A percentile compares a stretch with the other conserved stretches of the same genome.
Evolutionary conservation across 1,139 yeast species (phyloP).

Genomic region (Nakaseomyces bracarensis): DNA sequence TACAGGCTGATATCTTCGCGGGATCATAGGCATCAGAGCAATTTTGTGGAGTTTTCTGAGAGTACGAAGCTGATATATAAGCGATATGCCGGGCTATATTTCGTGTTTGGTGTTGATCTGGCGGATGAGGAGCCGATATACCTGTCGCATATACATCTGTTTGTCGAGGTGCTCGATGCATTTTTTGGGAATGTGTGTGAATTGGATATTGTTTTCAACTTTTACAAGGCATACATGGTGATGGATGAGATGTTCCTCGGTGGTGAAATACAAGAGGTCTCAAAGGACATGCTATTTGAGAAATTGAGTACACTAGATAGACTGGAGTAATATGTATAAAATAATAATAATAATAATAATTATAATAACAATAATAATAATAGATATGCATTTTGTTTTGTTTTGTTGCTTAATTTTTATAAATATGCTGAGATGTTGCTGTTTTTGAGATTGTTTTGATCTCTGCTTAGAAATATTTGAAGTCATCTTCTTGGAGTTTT

Average conservation of each 20-base stretch:
- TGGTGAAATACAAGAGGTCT: constrained; percentile 72
- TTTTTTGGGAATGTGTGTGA: constrained; percentile 92
- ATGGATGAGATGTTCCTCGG: constrained; percentile 70
- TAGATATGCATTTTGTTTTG: neutral
- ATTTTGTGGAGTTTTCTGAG: constrained; percentile 67
- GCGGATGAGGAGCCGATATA: constrained; percentile 67
- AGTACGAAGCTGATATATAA: constrained; percentile 69
- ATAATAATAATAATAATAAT: too few species aligned
- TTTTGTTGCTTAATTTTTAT: too few species aligned
- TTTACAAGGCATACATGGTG: constrained; percentile 61
- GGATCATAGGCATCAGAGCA: constrained; percentile 76
- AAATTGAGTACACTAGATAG: constrained; percentile 45
- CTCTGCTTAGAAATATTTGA: constrained; percentile 11
- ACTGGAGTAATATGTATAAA: constrained; percentile 34
- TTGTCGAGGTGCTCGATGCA: constrained; percentile 81
- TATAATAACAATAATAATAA: too few species aligned
- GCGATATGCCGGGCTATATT: constrained; percentile 86
- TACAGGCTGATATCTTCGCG: constrained; percentile 75
- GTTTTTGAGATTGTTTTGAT: too few species aligned
- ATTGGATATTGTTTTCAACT: constrained; percentile 77
- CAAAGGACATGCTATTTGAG: constrained; percentile 48
- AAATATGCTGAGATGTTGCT: too few species aligned
- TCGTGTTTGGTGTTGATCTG: constrained; percentile 68
- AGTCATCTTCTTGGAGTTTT: neutral
- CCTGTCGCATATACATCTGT: constrained; percentile 75